A percentile compares a stretch with the other conserved stretches of the same genome.
Conservation (phyloP, 306 rosid species). For the Castanea mollissima region DNA sequence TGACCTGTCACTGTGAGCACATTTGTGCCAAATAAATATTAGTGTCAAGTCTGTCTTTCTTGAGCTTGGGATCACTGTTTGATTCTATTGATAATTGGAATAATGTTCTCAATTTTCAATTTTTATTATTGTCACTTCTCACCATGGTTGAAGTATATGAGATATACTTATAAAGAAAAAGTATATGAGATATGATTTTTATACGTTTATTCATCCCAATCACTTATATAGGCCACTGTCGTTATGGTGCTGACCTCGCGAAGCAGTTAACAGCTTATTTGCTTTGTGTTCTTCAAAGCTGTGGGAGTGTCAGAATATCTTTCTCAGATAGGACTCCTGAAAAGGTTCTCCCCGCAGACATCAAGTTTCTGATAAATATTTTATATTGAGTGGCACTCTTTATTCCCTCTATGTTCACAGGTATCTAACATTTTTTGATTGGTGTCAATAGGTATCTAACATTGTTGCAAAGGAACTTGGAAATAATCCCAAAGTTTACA, state of each 20-base stretch:
- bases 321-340: slow-evolving; percentile 82
- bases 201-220: background rate
- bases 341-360: slow-evolving; percentile 46
- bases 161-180: background rate
- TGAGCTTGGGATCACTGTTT: background rate
- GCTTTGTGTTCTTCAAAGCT: slow-evolving; percentile 64
- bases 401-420: slow-evolving; percentile 32
- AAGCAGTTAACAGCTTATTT: slow-evolving; percentile 66
- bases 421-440: slow-evolving; percentile 32
- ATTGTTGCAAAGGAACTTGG: slow-evolving; percentile 67
- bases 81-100: background rate
- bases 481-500: slow-evolving; percentile 71
- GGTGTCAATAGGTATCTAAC: slow-evolving; percentile 52
- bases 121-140: background rate
- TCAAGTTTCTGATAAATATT: background rate
- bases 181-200: background rate
- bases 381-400: background rate
- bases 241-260: slow-evolving; percentile 83
- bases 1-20: background rate
- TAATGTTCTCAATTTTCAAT: background rate
- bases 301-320: slow-evolving; percentile 92
- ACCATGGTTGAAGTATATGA: background rate
- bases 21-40: background rate
- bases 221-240: slow-evolving; percentile 60
- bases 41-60: background rate